These are phyloP conservation scores for Chrysochromulina parva DNA, from an alignment of 78 protist genomes.

Conservation along the genomic window DNA sequence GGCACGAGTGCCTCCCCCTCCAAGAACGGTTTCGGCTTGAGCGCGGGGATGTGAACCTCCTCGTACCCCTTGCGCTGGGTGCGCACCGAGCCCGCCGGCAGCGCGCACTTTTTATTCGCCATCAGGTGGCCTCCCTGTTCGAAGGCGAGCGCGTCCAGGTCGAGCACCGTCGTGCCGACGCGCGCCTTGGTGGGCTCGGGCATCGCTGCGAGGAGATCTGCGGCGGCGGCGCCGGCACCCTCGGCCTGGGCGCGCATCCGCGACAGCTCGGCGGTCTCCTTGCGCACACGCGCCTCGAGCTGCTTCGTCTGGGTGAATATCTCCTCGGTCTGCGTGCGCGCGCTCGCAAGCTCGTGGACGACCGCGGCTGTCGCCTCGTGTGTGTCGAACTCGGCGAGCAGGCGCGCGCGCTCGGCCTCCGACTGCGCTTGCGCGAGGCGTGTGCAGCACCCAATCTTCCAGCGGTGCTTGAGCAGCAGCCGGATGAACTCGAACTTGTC, in stretches of 20 bases:
- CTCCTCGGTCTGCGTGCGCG: not conserved
- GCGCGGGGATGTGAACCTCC: conserved; percentile 84
- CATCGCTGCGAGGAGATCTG: not conserved
- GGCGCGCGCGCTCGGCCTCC: not conserved
- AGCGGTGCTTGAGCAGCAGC: conserved; percentile 51
- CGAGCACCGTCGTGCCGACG: conserved; percentile 45
- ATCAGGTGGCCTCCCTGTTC: conserved; percentile 83
- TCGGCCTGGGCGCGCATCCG: not conserved
- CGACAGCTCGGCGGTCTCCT: not conserved
- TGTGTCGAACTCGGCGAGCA: not conserved
- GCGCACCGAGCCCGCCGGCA: conserved; percentile 78
- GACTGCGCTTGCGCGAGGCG: conserved; percentile 61
- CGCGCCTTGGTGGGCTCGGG: not conserved
- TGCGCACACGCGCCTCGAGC: conserved; percentile 23
- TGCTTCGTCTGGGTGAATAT: conserved; percentile 16
- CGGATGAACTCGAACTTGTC: conserved; percentile 82
- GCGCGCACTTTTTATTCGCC: conserved; percentile 70
- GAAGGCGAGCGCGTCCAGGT: conserved; percentile 82
- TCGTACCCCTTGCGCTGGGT: conserved; percentile 73
- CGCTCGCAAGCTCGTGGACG: not conserved
- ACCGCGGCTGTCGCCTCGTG: not conserved
- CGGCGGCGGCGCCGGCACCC: not conserved
- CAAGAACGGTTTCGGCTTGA: conserved; percentile 30
- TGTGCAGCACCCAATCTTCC: conserved; percentile 62
- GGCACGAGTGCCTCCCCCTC: conserved; percentile 40